Conservation (phyloP, 257 asterid species). For the Penstemon davidsonii region DNA sequence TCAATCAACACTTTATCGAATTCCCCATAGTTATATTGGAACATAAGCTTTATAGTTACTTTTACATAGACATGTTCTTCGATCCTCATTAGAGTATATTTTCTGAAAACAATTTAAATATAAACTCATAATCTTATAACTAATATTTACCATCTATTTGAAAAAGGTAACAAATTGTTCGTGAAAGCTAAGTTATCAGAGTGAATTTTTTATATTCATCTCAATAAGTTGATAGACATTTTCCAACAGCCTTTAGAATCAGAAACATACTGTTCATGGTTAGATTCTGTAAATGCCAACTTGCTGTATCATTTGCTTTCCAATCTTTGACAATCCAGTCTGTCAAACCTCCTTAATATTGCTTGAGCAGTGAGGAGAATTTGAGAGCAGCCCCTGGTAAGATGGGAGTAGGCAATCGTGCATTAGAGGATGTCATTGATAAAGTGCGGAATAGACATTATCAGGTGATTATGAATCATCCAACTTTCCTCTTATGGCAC, state of each 20-base stretch:
- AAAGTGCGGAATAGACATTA: constrained; percentile 80
- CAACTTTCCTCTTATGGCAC: constrained; percentile 1
- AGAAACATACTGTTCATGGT: background rate
- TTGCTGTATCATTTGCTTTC: constrained; percentile 12
- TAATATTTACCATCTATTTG: too few species aligned
- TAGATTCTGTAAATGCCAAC: background rate
- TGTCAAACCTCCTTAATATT: constrained; percentile 22
- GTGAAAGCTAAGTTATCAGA: background rate
- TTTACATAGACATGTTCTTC: too few species aligned
- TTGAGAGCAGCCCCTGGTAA: constrained; percentile 81
- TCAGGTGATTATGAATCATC: constrained; percentile 57
- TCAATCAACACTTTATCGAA: too few species aligned
- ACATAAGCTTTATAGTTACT: too few species aligned
- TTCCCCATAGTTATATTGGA: too few species aligned
- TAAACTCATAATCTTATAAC: too few species aligned
- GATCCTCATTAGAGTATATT: too few species aligned
- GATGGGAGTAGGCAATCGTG: constrained; percentile 78
- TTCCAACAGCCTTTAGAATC: constrained; percentile 2
- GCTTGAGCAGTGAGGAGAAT: constrained; percentile 76
- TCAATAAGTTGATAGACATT: constrained; percentile 14
- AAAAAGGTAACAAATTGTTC: too few species aligned
- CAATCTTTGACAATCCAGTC: constrained; percentile 16
- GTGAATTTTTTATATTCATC: background rate
- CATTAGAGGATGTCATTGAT: constrained; percentile 74
- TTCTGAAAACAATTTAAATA: too few species aligned